phyloP scores from a whole-genome alignment of 2,329 filamentous ascomycete species.

The Colletotrichum limetticola region DNA sequence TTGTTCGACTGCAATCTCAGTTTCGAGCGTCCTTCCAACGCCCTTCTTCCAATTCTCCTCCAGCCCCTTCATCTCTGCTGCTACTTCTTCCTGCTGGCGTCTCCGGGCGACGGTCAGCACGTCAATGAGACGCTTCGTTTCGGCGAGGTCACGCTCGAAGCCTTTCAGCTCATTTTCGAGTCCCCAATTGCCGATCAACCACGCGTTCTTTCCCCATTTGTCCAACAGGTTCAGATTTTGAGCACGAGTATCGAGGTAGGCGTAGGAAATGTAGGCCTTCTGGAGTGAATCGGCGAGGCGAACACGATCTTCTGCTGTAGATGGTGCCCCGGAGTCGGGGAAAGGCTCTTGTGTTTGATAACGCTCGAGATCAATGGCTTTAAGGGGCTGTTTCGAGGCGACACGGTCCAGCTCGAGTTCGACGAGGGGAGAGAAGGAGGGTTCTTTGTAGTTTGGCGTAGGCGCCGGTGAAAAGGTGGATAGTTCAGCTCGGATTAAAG shows the following conservation, averaged over 20 bases:
- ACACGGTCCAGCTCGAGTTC: conserved; percentile 76
- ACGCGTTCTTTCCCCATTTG: conserved; percentile 86
- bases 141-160: conserved; percentile 80
- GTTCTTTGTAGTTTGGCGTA: conserved; percentile 65
- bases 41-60: conserved; percentile 84
- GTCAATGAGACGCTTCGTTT: conserved; percentile 76
- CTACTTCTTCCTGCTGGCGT: conserved; percentile 75
- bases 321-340: conserved; percentile 37
- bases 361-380: conserved; percentile 78
- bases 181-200: conserved; percentile 87
- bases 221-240: conserved; percentile 78
- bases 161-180: conserved; percentile 76
- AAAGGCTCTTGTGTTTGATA: conserved; percentile 79
- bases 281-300: conserved; percentile 72
- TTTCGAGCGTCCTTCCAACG: conserved; percentile 84
- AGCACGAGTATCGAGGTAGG: conserved; percentile 63
- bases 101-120: conserved; percentile 77
- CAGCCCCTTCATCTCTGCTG: conserved; percentile 77
- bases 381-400: conserved; percentile 61
- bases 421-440: conserved; percentile 74
- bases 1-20: conserved; percentile 83
- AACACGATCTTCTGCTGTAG: conserved; percentile 59
- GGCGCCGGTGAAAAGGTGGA: conserved; percentile 51
- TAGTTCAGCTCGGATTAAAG: conserved; percentile 77
- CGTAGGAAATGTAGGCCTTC: conserved; percentile 58